These are phyloP conservation scores for Euclidium syriacum DNA, from an alignment of 345 rosid species.

Conservation along the genomic window DNA sequence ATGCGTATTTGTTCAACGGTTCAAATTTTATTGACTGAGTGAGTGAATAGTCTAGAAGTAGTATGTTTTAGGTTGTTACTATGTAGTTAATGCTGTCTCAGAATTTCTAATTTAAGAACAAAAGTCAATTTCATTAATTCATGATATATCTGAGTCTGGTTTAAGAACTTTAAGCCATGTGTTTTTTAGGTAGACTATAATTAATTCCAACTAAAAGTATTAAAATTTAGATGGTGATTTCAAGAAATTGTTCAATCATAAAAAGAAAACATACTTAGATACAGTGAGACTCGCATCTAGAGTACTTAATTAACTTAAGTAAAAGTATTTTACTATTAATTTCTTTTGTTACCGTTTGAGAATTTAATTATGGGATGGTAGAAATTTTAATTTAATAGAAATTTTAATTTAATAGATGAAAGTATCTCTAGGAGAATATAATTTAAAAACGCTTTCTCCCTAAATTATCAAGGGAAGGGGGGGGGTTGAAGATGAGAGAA, in stretches of 20 bases:
- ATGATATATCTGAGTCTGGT: constrained; percentile 17
- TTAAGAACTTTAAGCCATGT: constrained; percentile 13
- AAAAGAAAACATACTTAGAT: not conserved
- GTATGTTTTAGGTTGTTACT: constrained; percentile 18
- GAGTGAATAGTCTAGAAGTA: not conserved
- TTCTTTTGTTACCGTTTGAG: too few relatives aligned
- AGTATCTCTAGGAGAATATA: too few relatives aligned
- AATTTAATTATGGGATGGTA: too few relatives aligned
- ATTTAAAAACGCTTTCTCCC: too few relatives aligned
- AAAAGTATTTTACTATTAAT: too few relatives aligned
- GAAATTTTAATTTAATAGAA: too few relatives aligned
- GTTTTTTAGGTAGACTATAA: constrained; percentile 14
- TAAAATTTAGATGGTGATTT: not conserved
- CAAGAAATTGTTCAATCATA: not conserved
- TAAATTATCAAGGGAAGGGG: too few relatives aligned
- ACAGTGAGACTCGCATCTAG: not conserved
- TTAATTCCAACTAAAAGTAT: not conserved
- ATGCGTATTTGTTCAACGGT: not conserved
- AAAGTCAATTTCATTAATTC: not conserved
- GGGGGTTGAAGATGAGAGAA: too few relatives aligned
- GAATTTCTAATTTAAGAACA: constrained; percentile 11
- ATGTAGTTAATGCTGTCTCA: constrained; percentile 6
- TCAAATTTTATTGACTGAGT: not conserved
- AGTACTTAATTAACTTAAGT: not conserved
- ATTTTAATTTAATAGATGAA: too few relatives aligned